Evolutionary conservation across 768 basidiomycete species (phyloP).

Genomic region (Leucocoprinus birnbaumii): DNA sequence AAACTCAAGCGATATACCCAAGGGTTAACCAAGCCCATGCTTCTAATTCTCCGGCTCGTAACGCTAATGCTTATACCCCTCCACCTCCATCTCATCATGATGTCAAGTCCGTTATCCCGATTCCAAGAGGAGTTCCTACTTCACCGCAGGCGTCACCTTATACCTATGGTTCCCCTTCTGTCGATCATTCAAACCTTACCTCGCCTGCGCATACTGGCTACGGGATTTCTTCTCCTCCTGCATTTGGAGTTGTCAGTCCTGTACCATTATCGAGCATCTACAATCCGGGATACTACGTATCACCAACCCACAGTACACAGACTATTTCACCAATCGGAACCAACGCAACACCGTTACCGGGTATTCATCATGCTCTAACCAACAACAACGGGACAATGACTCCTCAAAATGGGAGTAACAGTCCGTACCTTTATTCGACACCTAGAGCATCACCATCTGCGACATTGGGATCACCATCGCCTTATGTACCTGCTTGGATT

Average conservation of each 20-base stretch:
- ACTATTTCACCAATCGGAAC: not conserved
- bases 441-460: not conserved
- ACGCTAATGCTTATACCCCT: too few relatives aligned
- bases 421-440: slow-evolving; percentile 24
- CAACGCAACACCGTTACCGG: not conserved
- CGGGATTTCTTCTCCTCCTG: not conserved
- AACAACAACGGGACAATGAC: not conserved
- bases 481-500: slow-evolving; percentile 31
- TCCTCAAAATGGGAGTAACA: slow-evolving; percentile 12
- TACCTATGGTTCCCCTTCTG: not conserved
- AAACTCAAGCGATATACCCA: not conserved
- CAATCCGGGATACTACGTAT: not conserved
- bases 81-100: not conserved
- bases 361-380: not conserved
- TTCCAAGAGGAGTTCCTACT: not conserved
- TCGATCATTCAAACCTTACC: not conserved
- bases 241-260: not conserved
- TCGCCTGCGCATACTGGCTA: not conserved
- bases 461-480: slow-evolving; percentile 19
- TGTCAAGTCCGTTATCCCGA: not conserved
- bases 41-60: not conserved
- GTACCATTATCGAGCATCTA: not conserved
- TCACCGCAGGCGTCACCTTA: not conserved
- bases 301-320: too few relatives aligned
- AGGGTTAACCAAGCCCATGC: not conserved